Conservation (phyloP, 345 rosid species). For the Theobroma cacao region DNA sequence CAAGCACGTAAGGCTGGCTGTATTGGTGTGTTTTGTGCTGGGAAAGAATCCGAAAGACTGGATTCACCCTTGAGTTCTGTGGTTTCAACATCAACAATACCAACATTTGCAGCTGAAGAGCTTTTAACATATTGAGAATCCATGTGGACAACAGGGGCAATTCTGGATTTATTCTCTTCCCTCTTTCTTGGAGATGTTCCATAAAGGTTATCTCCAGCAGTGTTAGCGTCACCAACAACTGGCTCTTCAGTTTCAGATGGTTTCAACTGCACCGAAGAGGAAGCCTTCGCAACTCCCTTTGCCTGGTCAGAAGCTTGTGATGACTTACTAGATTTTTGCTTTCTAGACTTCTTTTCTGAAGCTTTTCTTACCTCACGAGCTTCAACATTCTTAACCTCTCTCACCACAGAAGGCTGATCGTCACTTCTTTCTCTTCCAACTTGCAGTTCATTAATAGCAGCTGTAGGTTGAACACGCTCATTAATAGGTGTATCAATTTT, state of each 20-base stretch:
- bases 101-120: slow-evolving; percentile 22
- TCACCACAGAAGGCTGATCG: slow-evolving; percentile 29
- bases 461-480: slow-evolving; percentile 27
- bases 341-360: slow-evolving; percentile 82
- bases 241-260: slow-evolving; percentile 41
- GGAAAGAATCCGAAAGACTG: slow-evolving; percentile 14
- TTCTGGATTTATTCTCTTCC: slow-evolving; percentile 28
- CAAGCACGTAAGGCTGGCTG: slow-evolving; percentile 63
- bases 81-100: slow-evolving; percentile 31
- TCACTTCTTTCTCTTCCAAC: slow-evolving; percentile 34
- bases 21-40: slow-evolving; percentile 31
- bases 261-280: slow-evolving; percentile 39
- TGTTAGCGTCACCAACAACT: slow-evolving; percentile 30
- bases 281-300: slow-evolving; percentile 45
- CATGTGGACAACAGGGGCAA: slow-evolving; percentile 25
- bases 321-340: slow-evolving; percentile 64
- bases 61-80: slow-evolving; percentile 41
- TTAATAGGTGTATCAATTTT: slow-evolving; percentile 29
- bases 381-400: slow-evolving; percentile 52
- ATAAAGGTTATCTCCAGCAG: slow-evolving; percentile 18
- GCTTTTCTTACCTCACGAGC: slow-evolving; percentile 53
- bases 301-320: slow-evolving; percentile 50
- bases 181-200: slow-evolving; percentile 25
- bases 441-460: slow-evolving; percentile 22
- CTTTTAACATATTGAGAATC: slow-evolving; percentile 36